Base-by-base conservation (phyloP, 768 basidiomycete genomes). In the Kwoniella dejecticola region DNA sequence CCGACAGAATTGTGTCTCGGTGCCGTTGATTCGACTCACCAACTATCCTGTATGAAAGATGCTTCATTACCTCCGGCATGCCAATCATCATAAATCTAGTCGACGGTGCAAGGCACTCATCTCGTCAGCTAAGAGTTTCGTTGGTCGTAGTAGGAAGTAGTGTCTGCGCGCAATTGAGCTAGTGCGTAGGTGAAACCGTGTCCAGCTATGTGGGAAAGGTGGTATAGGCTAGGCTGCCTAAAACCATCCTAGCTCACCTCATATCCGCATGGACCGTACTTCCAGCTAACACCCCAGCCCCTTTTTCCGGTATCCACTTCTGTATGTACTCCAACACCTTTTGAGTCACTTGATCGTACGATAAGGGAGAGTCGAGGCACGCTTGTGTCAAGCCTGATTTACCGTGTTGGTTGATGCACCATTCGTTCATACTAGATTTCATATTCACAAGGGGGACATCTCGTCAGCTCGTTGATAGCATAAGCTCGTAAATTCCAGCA, bases 371-470 rank as follows among this genome's bases (percentile, higher is more conserved):
- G 6, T 82, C 80, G 44, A 94, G 74, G 71, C 93, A 95, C 2
- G 88, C 87, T 70, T 84, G 77, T 0, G 91, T 93, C 23, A 96
- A 80, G 33, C 93, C 93, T 58, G 90, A 71, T 89, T 90, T 66
- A 72, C 86, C 88, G 66, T 96, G 93, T 62, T 91, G 90, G 5
- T 84, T 83, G 27, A 81, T 86, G 77, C 92, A 96, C 93, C 93
- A 96, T 63, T 86, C 82, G 62, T 85, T 83, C 93, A 96, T 96
- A 17, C 90, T n/a, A n/a, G n/a, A n/a, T n/a, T n/a, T n/a, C n/a
- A n/a, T n/a, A n/a, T n/a, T n/a, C n/a, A n/a, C n/a, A n/a, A n/a
- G n/a, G n/a, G n/a, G n/a, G n/a, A n/a, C n/a, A n/a, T n/a, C n/a
- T n/a, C n/a, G n/a, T n/a, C n/a, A n/a, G n/a, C n/a, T n/a, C n/a